Evolutionary conservation across 352 stramenopile species (phyloP).

Genomic region (Globisporangium spinosum): DNA sequence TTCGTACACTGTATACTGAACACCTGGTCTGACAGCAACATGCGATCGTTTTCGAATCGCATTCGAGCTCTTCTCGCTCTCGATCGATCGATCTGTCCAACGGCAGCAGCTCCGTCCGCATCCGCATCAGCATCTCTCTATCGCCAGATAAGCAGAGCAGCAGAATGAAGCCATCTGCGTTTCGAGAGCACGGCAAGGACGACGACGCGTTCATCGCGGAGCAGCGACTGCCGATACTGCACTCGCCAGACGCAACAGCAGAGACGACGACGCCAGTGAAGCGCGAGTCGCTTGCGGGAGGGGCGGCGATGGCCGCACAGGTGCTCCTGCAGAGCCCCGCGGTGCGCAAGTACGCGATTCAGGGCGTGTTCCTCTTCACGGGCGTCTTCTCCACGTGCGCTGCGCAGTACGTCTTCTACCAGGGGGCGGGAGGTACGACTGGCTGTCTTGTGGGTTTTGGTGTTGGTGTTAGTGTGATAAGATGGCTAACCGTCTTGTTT

Average conservation of each 20-base stretch:
- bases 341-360: slow-evolving; percentile 24
- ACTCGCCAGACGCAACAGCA: background rate
- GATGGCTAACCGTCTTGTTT: background rate
- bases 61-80: background rate
- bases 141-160: background rate
- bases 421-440: slow-evolving; percentile 37
- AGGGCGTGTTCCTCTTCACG: slow-evolving; percentile 76
- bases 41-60: no score
- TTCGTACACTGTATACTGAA: no score
- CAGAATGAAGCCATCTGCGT: slow-evolving; percentile 4
- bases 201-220: background rate
- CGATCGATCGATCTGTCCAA: no score
- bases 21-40: no score
- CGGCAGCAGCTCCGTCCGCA: no score
- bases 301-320: background rate
- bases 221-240: background rate
- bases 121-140: background rate
- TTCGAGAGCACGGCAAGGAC: slow-evolving; percentile 1
- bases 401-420: slow-evolving; percentile 85
- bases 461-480: background rate
- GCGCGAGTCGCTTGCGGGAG: background rate
- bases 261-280: background rate
- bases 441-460: background rate
- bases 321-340: background rate
- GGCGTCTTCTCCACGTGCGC: slow-evolving; percentile 82